Percentiles rank a stretch among this genome's conserved stretches.
Conservation (phyloP, 805 yeast genomes). For the Ogataea methylovora region DNA sequence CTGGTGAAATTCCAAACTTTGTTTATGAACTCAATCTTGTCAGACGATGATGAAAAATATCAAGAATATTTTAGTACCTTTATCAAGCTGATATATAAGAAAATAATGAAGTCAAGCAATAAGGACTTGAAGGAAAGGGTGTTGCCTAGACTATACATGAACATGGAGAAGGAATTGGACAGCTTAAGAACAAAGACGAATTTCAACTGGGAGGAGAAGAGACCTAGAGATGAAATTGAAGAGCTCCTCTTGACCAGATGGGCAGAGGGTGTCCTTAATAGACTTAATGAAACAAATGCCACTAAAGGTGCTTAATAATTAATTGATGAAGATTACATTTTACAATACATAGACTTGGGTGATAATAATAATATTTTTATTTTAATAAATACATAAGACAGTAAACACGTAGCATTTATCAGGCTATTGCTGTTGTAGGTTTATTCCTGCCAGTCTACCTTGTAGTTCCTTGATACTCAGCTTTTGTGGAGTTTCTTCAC, state of each 20-base stretch:
- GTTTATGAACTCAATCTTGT: conserved; percentile 21
- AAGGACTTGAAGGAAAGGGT: conserved; percentile 16
- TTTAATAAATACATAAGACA: too few species aligned
- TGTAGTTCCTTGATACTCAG: conserved; percentile 26
- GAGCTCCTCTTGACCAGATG: conserved; percentile 40
- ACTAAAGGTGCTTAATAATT: too few species aligned
- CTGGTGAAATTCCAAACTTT: conserved; percentile 31
- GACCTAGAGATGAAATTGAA: conserved; percentile 28
- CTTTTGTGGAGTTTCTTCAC: conserved; percentile 3
- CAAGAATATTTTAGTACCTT: conserved; percentile 23
- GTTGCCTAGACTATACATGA: conserved; percentile 18
- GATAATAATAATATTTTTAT: too few species aligned
- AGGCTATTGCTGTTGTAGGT: conserved; percentile 8
- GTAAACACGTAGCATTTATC: too few species aligned
- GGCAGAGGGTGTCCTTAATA: conserved; percentile 33
- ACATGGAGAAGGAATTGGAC: conserved; percentile 14
- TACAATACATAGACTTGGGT: too few species aligned
- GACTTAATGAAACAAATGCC: too few species aligned
- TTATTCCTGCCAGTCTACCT: conserved; percentile 16
- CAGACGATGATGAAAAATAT: conserved; percentile 19
- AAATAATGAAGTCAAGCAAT: conserved; percentile 23
- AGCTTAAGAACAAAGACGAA: conserved; percentile 4
- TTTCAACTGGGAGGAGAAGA: background rate
- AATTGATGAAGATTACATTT: too few species aligned
- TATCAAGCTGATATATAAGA: conserved; percentile 21